Percentiles rank a stretch among this genome's conserved stretches.
Conservation (phyloP, 2,329 filamentous ascomycete species). For the Penicillium digitatum region DNA sequence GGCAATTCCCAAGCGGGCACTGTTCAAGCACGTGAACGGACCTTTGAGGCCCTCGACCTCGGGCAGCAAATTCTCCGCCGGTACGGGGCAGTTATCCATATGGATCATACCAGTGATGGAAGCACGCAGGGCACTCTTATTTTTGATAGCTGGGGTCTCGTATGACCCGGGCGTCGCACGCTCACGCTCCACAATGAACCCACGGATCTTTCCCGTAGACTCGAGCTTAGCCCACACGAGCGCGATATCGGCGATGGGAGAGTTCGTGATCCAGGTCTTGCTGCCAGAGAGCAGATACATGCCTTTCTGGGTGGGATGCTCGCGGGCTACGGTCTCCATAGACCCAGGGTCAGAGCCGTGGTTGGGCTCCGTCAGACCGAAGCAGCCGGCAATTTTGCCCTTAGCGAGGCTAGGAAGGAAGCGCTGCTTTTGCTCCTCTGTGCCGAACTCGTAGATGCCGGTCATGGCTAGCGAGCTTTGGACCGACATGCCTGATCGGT, state of each 20-base stretch:
- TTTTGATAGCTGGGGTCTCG: conserved; percentile 85
- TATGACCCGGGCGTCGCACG: conserved; percentile 83
- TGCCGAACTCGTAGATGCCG: conserved; percentile 81
- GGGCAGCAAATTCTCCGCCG: conserved; percentile 89
- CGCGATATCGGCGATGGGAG: conserved; percentile 78
- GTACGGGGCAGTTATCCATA: conserved; percentile 83
- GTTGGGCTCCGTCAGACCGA: conserved; percentile 88
- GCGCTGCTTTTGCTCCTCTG: conserved; percentile 80
- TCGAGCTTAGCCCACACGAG: conserved; percentile 91
- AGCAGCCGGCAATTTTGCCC: conserved; percentile 77
- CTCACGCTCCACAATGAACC: conserved; percentile 82
- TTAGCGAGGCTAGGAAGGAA: conserved; percentile 77
- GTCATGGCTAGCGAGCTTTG: conserved; percentile 93
- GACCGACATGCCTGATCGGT: conserved; percentile 88
- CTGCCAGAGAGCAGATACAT: conserved; percentile 73
- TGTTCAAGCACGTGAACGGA: conserved; percentile 92
- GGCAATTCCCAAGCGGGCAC: conserved; percentile 86
- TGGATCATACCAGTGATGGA: conserved; percentile 98
- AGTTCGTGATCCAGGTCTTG: conserved; percentile 97
- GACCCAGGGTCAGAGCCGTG: conserved; percentile 87
- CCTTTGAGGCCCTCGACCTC: conserved; percentile 80
- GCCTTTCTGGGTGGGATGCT: conserved; percentile 77
- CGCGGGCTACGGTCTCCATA: conserved; percentile 83
- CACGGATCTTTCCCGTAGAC: conserved; percentile 87
- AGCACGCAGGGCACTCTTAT: conserved; percentile 91